These are phyloP conservation scores for Botryotinia globosa DNA, from an alignment of 2,329 filamentous ascomycete species.

Conservation along the genomic window DNA sequence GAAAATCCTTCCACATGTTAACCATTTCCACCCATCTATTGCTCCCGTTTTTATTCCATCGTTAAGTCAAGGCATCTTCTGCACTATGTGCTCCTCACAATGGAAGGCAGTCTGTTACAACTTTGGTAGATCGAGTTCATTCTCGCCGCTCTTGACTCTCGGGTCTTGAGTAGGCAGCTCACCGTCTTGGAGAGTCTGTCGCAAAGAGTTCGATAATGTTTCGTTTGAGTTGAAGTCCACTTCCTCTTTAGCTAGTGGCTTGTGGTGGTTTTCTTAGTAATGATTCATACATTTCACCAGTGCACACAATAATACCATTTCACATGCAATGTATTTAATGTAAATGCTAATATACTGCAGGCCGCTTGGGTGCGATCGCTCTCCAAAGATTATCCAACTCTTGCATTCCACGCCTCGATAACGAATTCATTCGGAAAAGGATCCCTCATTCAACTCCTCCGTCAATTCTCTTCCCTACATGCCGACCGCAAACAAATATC, in stretches of 20 bases:
- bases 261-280: slow-evolving; percentile 96
- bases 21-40: slow-evolving; percentile 14
- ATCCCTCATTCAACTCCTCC: slow-evolving; percentile 83
- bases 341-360: slow-evolving; percentile 50
- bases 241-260: slow-evolving; percentile 58
- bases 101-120: slow-evolving; percentile 97
- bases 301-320: neutral
- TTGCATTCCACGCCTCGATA: slow-evolving; percentile 91
- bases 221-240: slow-evolving; percentile 97
- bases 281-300: slow-evolving; percentile 82
- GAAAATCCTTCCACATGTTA: neutral
- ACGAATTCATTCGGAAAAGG: slow-evolving; percentile 98
- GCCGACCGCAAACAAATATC: slow-evolving; percentile 91
- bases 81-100: slow-evolving; percentile 56
- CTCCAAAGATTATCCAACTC: slow-evolving; percentile 87
- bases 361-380: slow-evolving; percentile 88
- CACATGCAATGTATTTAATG: slow-evolving; percentile 10
- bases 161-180: slow-evolving; percentile 66
- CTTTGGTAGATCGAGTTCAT: slow-evolving; percentile 88
- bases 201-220: slow-evolving; percentile 67
- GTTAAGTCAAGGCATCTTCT: slow-evolving; percentile 90
- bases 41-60: slow-evolving; percentile 38
- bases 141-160: slow-evolving; percentile 62
- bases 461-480: slow-evolving; percentile 90
- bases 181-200: slow-evolving; percentile 86